Base-by-base conservation (phyloP, 1,284 basidiomycete species). In the Cryptococcus deneoformans region DNA sequence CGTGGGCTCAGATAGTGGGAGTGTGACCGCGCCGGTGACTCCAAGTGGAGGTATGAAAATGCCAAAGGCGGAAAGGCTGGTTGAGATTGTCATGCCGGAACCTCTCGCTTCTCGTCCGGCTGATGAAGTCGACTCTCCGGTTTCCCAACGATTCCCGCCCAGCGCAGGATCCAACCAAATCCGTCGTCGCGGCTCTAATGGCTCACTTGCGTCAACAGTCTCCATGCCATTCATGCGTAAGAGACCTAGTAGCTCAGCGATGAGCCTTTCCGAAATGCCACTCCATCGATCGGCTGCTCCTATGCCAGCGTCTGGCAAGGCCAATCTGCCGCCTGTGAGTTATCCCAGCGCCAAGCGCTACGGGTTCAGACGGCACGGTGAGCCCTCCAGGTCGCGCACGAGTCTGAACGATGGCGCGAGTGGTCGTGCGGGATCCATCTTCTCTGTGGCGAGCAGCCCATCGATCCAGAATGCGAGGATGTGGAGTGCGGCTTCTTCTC, bases 21-120 rank as follows among this genome's bases (percentile, higher is more conserved):
- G 61, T 48, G 46, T 63, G 29, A 29, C 29, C 29, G 29, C 12
- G 57, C 61, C 4, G 40, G 40, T 5, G 8, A 5, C 43, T n/a
- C 43, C 20, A 42, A 61, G 59, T 3, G n/a, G 46, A 29, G 14
- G 37, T 8, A 54, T 58, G 14, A 62, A 63, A 50, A 68, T 72
- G 68, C 72, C 74, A 2, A 61, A 68, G 9, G 62, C 64, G 45
- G 76, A 77, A 59, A 58, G 73, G 2, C 53, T 77, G 35, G 61
- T 75, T n/a, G 77, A 78, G 54, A 68, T 78, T 35, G 63, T 77
- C 60, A 77, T 78, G 75, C 77, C 77, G 0, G 73, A 75, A 57
- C 76, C 76, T 1, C 63, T 77, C 12, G 71, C 71, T 1, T 58
- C 66, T 3, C 54, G 65, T 9, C 53, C 62, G 5, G 49, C 54